Evolutionary conservation across 306 rosid species (phyloP).

Genomic region (Luffa acutangula): DNA sequence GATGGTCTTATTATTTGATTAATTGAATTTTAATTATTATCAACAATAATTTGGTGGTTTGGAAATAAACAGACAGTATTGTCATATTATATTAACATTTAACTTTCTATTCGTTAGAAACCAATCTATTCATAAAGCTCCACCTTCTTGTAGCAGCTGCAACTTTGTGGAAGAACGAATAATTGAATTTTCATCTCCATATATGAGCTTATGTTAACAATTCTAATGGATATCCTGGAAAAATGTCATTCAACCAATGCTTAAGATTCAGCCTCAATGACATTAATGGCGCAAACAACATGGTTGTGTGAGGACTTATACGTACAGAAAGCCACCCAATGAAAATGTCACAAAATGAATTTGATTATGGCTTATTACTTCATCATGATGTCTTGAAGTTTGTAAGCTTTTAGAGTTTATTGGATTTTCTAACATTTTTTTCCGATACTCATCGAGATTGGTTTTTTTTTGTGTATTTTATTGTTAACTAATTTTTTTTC

Average conservation of each 20-base stretch:
- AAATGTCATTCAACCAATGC: background rate
- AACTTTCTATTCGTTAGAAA: background rate
- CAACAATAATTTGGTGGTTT: background rate
- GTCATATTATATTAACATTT: background rate
- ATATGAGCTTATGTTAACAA: background rate
- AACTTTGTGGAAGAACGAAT: background rate
- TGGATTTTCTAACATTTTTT: too few relatives aligned
- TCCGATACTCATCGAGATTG: too few relatives aligned
- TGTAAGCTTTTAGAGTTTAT: too few relatives aligned
- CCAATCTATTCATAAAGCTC: background rate
- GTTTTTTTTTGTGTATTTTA: too few relatives aligned
- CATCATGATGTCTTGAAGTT: too few relatives aligned
- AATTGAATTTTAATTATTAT: constrained; percentile 6
- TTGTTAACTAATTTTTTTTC: too few relatives aligned
- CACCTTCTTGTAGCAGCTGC: background rate
- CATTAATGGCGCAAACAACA: background rate
- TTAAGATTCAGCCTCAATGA: background rate
- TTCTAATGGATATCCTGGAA: background rate
- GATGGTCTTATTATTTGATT: background rate
- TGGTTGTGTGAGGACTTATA: background rate
- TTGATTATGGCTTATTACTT: background rate
- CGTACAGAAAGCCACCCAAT: background rate
- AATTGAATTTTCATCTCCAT: background rate
- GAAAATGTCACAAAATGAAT: background rate
- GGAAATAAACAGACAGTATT: background rate